Conservation (phyloP, 495 filamentous ascomycete genomes). For the Cercophora newfieldiana region DNA sequence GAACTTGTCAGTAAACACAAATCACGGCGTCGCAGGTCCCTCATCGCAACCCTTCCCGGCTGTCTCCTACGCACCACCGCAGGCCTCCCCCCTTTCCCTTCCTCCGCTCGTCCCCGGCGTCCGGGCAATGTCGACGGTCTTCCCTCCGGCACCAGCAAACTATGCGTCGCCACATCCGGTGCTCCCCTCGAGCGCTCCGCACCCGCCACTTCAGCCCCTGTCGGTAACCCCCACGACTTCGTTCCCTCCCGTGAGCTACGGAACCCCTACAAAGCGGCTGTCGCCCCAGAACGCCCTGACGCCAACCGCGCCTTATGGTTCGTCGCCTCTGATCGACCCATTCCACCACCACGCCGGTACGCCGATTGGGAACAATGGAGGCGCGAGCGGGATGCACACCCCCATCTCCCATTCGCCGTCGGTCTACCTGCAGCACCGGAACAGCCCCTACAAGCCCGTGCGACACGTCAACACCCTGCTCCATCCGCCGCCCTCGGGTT, state of each 20-base stretch:
- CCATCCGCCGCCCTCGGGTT: slow-evolving; percentile 79
- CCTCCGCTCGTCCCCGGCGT: slow-evolving; percentile 46
- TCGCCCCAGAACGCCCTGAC: slow-evolving; percentile 37
- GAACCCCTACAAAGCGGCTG: slow-evolving; percentile 45
- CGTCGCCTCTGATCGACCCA: slow-evolving; percentile 53
- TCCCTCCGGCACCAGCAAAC: slow-evolving; percentile 32
- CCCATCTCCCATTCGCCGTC: slow-evolving; percentile 58
- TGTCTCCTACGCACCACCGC: slow-evolving; percentile 31
- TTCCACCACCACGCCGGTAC: slow-evolving; percentile 39
- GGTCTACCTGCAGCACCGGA: slow-evolving; percentile 60
- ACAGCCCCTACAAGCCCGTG: slow-evolving; percentile 90
- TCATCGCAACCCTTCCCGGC: slow-evolving; percentile 20
- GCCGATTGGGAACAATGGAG: slow-evolving; percentile 21
- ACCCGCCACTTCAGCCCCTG: slow-evolving; percentile 8
- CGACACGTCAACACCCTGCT: slow-evolving; percentile 85
- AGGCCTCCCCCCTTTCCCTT: slow-evolving; percentile 43
- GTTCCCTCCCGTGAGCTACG: slow-evolving; percentile 34
- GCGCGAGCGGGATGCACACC: slow-evolving; percentile 48
- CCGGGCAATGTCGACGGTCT: slow-evolving; percentile 54
- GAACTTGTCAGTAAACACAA: slow-evolving; percentile 47
- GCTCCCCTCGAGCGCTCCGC: slow-evolving; percentile 38
- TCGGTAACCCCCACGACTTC: slow-evolving; percentile 25
- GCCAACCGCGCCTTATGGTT: slow-evolving; percentile 36
- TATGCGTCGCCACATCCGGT: slow-evolving; percentile 34
- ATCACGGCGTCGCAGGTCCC: slow-evolving; percentile 17